Base-by-base conservation (phyloP, 2,329 filamentous ascomycete species). In the Dactylellina haptotyla region DNA sequence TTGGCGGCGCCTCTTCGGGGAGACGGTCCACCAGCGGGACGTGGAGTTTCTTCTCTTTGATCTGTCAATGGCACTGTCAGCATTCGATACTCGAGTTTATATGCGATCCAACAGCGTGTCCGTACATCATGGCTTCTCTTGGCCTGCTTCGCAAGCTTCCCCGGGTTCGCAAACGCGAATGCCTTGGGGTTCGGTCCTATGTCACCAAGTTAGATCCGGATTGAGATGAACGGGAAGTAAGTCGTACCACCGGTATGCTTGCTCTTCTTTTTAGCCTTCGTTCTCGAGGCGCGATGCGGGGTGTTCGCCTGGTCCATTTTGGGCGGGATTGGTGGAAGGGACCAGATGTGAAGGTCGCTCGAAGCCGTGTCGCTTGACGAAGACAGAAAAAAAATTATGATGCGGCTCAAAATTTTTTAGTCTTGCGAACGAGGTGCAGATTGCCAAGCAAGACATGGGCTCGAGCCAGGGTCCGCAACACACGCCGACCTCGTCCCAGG, bases 21-120 rank as follows among this genome's bases (percentile, higher is more conserved):
- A 98, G 85, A 77, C 96, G 89, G 84, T 99, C 95, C 83, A 98
- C 91, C 80, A 97, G 90, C 46, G 95, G 95, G 16, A 99, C 95
- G 85, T 99, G 96, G 39, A 98, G 86, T 71, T 94, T 88, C 83
- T 96, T 97, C 83, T 99, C 96, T 85, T 92, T 95, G 82, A 97
- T 89, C 90, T 93, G 79, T 10, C 57, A 8, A 46, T 20, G 23
- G 14, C 28, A 78, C 63, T 75, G 66, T 37, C 58, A 23, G 9
- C 46, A 59, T 3, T 20, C 2, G n/a, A 37, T 34, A 23, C 48
- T 32, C 39, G 10, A 12, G 14, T 28, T 9, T 18, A 34, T 16
- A 14, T 14, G 14, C 14, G 3, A 32, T 14, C 10, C 16, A 41
- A 25, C 12, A n/a, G 16, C 9, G 14, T 54, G 4, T 25, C 26